A percentile compares a stretch with the other conserved stretches of the same genome.
Conservation (phyloP, 306 rosid genomes). For the Macrotyloma uniflorum region DNA sequence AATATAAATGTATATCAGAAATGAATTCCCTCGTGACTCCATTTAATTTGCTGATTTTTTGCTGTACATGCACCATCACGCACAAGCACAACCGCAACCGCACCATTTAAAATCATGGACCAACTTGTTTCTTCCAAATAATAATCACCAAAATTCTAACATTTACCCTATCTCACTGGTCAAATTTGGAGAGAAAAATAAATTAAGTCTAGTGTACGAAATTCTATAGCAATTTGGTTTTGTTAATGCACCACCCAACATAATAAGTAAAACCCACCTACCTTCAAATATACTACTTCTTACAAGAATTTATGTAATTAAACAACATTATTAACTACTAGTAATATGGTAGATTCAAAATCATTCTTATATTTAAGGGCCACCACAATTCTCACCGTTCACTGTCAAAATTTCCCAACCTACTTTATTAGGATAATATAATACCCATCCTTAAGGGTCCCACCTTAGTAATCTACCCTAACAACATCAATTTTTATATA, state of each 20-base stretch:
- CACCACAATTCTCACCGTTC: constrained; percentile 20
- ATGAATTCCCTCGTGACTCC: constrained; percentile 48
- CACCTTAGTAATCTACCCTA: neutral
- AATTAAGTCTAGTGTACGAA: neutral
- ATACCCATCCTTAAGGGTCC: constrained; percentile 29
- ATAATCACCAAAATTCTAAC: neutral
- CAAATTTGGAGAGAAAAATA: neutral
- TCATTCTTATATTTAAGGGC: constrained; percentile 30
- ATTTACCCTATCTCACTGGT: neutral
- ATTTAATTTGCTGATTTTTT: constrained; percentile 4
- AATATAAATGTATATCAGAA: constrained; percentile 23
- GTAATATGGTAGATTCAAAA: constrained; percentile 39
- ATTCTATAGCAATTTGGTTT: neutral
- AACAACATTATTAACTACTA: constrained; percentile 29
- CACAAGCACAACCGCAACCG: neutral
- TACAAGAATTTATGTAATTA: neutral
- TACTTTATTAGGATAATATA: constrained; percentile 2
- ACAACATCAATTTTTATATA: too few species aligned
- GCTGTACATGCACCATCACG: too few species aligned
- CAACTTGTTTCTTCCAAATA: neutral
- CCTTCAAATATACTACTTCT: constrained; percentile 4
- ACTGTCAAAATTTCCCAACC: constrained; percentile 5
- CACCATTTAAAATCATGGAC: constrained; percentile 3
- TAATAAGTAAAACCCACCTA: constrained; percentile 32
- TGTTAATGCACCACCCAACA: constrained; percentile 33